Evolutionary conservation across 208 protist species (phyloP), one percentile per base, ranked within the genome.

Genomic region (Giardia muris): DNA sequence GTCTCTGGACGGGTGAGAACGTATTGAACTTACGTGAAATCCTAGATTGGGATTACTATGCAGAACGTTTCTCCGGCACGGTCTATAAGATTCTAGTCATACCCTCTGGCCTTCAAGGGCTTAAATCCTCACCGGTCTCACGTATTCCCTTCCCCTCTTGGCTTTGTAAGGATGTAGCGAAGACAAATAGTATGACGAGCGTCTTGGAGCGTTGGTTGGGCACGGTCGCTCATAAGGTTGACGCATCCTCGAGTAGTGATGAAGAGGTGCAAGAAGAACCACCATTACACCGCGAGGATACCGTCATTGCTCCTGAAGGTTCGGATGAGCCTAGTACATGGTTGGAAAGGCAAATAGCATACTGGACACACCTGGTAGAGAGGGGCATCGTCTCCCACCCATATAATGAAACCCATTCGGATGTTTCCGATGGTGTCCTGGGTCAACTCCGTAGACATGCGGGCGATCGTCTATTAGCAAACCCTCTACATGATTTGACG

Each of bases 11-110:
- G n/a, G 1, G 47, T n/a, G 48, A 95, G 88, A 89, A 42, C n/a
- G 57, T 96, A 44, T 93, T 96, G 42, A 95, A 98, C 93, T 92
- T 99, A 42, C 95, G 96, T 87, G 92, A 95, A 57, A 94, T 99
- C 43, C 94, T 99, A 10, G 98, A 99, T 95, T 99, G 98, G 98
- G 96, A 98, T 92, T 94, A 94, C 46, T 96, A 98, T 96, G 0
- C 47, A 46, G 95, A 96, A 0, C 96, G 98, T 87, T 96, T 99
- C 67, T 97, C 94, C 67, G 95, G 95, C 2, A 96, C 96, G 67
- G 97, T 99, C 90, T 97, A 99, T 94, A 99, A 99, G 94, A 99
- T 99, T 92, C 97, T 99, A 92, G 99, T 98, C 2, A 99, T 99
- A 93, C 98, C 98, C 0, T 98, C 98, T 0, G 97, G 97, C 19